A percentile compares a stretch with the other conserved stretches of the same genome.
phyloP scores from a whole-genome alignment of 257 asterid species.

The Marsdenia floribunda region DNA sequence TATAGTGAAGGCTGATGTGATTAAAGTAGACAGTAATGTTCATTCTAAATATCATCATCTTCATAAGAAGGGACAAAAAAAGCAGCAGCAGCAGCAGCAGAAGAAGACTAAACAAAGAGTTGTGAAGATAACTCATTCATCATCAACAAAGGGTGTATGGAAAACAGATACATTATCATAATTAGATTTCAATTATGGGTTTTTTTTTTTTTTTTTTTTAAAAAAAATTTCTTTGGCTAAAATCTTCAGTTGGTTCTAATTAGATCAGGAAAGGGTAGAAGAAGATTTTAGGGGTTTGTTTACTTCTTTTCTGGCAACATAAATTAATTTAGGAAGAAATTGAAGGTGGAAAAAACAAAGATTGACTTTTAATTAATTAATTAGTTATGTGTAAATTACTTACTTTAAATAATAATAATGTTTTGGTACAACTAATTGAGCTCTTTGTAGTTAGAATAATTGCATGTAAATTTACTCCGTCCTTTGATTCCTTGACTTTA shows the following conservation, averaged over 20 bases:
- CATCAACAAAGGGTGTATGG: conserved; percentile 64
- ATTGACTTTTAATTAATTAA: no score
- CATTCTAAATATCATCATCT: conserved; percentile 25
- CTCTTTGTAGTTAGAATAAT: no score
- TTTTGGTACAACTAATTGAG: no score
- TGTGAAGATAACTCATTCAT: conserved; percentile 52
- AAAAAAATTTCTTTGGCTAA: no score
- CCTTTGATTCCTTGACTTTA: no score
- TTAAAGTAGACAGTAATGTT: conserved; percentile 29
- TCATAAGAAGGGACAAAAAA: conserved; percentile 27
- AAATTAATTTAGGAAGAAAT: background rate
- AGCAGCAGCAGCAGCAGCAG: conserved; percentile 23
- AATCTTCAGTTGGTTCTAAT: background rate
- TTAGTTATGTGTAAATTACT: background rate
- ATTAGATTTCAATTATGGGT: background rate
- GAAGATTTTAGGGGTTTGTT: background rate
- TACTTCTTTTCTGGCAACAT: background rate
- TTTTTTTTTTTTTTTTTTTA: background rate
- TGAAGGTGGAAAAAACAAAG: background rate
- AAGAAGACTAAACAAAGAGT: conserved; percentile 33
- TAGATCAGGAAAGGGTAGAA: background rate
- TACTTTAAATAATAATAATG: no score
- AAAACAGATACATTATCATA: conserved; percentile 34
- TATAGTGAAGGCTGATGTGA: conserved; percentile 80
- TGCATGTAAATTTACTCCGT: no score